Conservation (phyloP, 768 basidiomycete species). For the Nidularia pulvinata region DNA sequence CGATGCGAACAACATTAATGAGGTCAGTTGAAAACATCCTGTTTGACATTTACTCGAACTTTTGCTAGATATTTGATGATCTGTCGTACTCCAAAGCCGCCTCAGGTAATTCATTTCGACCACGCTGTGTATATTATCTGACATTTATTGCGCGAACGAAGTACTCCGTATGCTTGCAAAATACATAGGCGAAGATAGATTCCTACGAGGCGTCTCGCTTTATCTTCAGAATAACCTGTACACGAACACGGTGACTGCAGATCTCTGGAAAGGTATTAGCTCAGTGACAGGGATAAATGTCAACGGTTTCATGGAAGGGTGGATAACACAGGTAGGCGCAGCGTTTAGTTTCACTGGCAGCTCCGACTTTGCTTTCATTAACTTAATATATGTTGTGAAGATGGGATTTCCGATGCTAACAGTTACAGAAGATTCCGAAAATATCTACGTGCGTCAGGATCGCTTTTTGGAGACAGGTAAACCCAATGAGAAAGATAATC, state of each 20-base stretch:
- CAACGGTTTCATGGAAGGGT: constrained; percentile 84
- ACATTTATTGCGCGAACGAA: constrained; percentile 7
- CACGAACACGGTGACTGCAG: constrained; percentile 80
- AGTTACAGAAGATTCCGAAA: constrained; percentile 73
- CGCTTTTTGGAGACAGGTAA: constrained; percentile 89
- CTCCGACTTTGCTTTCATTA: too few relatives aligned
- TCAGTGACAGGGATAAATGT: constrained; percentile 76
- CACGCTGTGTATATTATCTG: too few relatives aligned
- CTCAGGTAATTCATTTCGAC: constrained; percentile 44
- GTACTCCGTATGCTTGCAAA: constrained; percentile 95
- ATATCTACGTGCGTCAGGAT: constrained; percentile 84
- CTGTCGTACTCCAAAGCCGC: constrained; percentile 87
- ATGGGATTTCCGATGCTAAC: constrained; percentile 89
- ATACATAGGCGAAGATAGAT: constrained; percentile 86
- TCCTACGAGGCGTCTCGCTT: constrained; percentile 86
- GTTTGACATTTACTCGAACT: neutral
- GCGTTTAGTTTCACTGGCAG: too few relatives aligned
- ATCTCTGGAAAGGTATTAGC: constrained; percentile 87
- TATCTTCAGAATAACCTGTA: constrained; percentile 91
- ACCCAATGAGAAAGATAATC: constrained; percentile 78
- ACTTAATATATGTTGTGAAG: constrained; percentile 15
- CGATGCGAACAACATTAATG: constrained; percentile 83
- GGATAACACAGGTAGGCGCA: constrained; percentile 76
- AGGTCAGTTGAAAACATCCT: constrained; percentile 32
- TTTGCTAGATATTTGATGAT: constrained; percentile 80